Conservation (phyloP, 306 rosid species). For the Acacia melanoxylon region DNA sequence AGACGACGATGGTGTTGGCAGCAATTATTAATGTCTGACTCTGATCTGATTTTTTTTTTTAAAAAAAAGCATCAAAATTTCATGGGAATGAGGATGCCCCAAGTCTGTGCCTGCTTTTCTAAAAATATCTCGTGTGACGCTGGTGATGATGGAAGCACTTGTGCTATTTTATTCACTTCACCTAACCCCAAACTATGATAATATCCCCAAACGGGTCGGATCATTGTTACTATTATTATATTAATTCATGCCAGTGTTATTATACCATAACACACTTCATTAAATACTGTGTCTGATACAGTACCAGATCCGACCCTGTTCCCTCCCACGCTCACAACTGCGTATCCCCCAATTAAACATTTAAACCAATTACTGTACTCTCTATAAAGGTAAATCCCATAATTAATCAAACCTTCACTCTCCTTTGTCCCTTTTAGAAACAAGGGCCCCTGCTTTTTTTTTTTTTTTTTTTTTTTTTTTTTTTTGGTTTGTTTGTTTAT, state of each 20-base stretch:
- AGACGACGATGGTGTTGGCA: not conserved
- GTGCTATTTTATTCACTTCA: conserved; percentile 34
- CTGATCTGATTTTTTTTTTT: not conserved
- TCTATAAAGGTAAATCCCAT: conserved; percentile 38
- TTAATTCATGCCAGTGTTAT: conserved; percentile 6
- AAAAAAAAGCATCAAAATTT: not conserved
- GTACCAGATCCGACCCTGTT: conserved; percentile 28
- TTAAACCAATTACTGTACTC: conserved; percentile 3
- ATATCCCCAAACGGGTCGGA: conserved; percentile 23
- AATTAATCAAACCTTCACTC: conserved; percentile 29
- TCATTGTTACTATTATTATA: conserved; percentile 17
- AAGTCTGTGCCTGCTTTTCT: conserved; percentile 30
- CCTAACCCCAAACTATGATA: not conserved
- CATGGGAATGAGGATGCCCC: not conserved
- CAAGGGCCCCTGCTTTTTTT: not conserved
- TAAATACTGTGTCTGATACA: conserved; percentile 28
- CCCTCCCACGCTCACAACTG: conserved; percentile 37
- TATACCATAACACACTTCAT: conserved; percentile 21
- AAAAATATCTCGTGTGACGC: conserved; percentile 63
- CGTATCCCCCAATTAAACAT: conserved; percentile 17
- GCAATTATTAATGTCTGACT: not conserved
- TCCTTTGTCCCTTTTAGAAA: not conserved
- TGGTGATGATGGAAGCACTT: conserved; percentile 47
- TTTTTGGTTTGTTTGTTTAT: not conserved
- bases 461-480: too few species aligned